These are phyloP conservation scores for Meyerozyma elateridarum DNA, from an alignment of 1,139 yeast species.

Conservation along the genomic window DNA sequence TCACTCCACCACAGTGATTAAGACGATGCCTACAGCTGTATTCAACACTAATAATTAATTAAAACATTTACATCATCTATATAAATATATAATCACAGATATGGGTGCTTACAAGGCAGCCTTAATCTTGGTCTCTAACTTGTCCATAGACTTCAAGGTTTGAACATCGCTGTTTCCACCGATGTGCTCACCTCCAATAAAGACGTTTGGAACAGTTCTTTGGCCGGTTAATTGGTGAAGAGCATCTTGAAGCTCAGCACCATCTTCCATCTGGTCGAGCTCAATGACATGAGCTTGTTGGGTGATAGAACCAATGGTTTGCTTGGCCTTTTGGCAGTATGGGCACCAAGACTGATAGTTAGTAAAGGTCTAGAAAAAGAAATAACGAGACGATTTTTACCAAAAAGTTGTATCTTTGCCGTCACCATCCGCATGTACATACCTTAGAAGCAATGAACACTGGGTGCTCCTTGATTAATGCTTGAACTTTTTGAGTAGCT, in stretches of 20 bases:
- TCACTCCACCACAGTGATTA: too few species aligned
- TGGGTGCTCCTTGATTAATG: slow-evolving; percentile 60
- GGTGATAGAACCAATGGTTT: slow-evolving; percentile 48
- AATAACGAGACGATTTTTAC: background rate
- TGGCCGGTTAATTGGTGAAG: slow-evolving; percentile 77
- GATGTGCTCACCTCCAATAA: slow-evolving; percentile 83
- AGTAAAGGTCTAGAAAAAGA: slow-evolving; percentile 11
- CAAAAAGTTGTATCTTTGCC: background rate
- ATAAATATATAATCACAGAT: background rate
- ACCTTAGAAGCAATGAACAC: slow-evolving; percentile 85
- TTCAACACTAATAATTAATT: too few species aligned
- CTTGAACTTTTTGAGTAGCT: slow-evolving; percentile 54
- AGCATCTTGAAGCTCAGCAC: slow-evolving; percentile 67
- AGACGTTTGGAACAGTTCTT: slow-evolving; percentile 88
- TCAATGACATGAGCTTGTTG: slow-evolving; percentile 60
- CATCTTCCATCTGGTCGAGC: slow-evolving; percentile 47
- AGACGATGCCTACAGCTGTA: too few species aligned
- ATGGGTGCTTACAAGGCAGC: slow-evolving; percentile 30
- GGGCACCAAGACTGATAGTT: slow-evolving; percentile 50
- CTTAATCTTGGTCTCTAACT: slow-evolving; percentile 34
- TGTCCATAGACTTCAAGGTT: slow-evolving; percentile 39
- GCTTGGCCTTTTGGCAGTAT: slow-evolving; percentile 63
- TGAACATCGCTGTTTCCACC: slow-evolving; percentile 94
- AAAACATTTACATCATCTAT: too few species aligned
- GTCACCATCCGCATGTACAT: slow-evolving; percentile 6